Base-by-base conservation (phyloP, 169 alveolate genomes). In the Perkinsus marinus region DNA sequence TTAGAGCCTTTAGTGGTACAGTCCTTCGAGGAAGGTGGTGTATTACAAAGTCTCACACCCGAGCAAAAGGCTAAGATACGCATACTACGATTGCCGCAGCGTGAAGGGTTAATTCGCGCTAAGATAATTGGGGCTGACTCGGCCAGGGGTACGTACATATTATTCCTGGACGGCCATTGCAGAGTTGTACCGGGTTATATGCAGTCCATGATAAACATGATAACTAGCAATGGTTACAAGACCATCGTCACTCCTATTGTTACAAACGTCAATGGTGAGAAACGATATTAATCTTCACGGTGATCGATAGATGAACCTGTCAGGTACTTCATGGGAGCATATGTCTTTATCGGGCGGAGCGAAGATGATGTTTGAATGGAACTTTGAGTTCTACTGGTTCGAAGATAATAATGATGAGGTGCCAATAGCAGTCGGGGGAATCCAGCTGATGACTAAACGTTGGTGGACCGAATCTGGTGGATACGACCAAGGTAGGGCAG, bases 121-220 rank as follows among this genome's bases (percentile, higher is more conserved):
- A 93, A 93, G 39, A 91, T 94, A 37, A 43, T 92, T 19, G 96
- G 96, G 7, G 96, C 96, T 5, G 95, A 93, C 39, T 79, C 93
- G 34, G 95, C 96, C n/a, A 17, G 69, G n/a, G 93, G 95, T 34
- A 93, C 93, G 36, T 93, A 94, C 38, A 90, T 94, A 22, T 92
- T 94, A 41, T 94, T 94, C 68, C 90, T 94, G 89, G 96, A 94
- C 41, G 95, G 95, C 19, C 95, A 94, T 89, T 93, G 95, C 46
- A 47, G 93, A 57, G 94, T 94, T 39, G 91, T 91, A 39, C 89
- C 89, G 0, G 96, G 96, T 9, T 94, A 95, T 16, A 57, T 57
- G 79, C 79, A 57, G 34, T 57, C 79, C 26, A 57, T 57, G 79
- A 57, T 57, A 2, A 57, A 57, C 34, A 57, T 57, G 79, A 57